Evolutionary conservation across 2,329 filamentous ascomycete species (phyloP).

Genomic region (Trichoderma atrobrunneum): DNA sequence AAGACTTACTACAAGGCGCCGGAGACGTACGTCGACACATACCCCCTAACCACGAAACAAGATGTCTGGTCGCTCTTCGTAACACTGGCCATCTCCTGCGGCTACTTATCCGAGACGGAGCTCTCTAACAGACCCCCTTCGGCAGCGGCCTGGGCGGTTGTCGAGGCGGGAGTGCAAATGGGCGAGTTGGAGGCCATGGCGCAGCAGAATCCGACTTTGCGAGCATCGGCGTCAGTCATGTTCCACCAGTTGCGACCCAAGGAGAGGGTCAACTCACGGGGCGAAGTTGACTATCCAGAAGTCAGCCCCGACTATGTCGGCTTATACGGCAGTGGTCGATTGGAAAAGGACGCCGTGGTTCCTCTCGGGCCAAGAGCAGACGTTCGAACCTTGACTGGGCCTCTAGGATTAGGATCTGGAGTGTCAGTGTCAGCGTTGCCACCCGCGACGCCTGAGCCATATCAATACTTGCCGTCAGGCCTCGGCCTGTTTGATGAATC

Average conservation of each 20-base stretch:
- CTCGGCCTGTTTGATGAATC: neutral
- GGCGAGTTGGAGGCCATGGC: neutral
- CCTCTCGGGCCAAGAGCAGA: neutral
- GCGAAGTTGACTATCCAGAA: neutral
- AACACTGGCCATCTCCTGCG: neutral
- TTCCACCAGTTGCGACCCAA: neutral
- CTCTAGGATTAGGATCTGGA: neutral
- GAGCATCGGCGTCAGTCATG: neutral
- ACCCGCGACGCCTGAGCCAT: neutral
- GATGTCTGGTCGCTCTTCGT: constrained; percentile 9
- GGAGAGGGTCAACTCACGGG: neutral
- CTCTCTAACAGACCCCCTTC: neutral
- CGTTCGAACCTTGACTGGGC: neutral
- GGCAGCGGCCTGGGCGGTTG: neutral
- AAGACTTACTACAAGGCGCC: neutral
- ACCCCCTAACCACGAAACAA: neutral
- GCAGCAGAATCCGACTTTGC: neutral
- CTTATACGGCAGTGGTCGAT: neutral
- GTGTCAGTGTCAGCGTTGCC: too few relatives aligned
- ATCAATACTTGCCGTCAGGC: neutral
- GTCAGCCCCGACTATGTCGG: neutral
- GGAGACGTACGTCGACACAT: neutral
- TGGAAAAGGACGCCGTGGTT: neutral
- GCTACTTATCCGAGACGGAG: neutral
- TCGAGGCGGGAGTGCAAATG: neutral